phyloP scores from a whole-genome alignment of 2,329 filamentous ascomycete species.

The Paecilomyces niveus region DNA sequence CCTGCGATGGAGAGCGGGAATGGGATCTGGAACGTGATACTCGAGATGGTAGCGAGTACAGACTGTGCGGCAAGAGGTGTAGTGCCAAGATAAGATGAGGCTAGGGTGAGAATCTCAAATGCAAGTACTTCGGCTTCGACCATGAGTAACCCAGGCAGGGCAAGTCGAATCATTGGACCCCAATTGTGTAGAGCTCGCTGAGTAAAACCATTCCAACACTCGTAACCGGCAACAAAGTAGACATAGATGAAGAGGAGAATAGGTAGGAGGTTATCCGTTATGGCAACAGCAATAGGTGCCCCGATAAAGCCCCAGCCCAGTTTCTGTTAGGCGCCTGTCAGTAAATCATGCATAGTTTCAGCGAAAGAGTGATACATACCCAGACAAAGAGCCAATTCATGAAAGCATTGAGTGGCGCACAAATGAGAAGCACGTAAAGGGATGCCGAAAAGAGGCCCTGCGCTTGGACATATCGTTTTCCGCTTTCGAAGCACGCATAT shows the following conservation, averaged over 20 bases:
- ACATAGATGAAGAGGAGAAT: slow-evolving; percentile 68
- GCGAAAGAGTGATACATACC: slow-evolving; percentile 39
- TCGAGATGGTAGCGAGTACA: slow-evolving; percentile 69
- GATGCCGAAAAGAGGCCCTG: slow-evolving; percentile 80
- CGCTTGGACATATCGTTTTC: slow-evolving; percentile 82
- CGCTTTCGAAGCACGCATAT: slow-evolving; percentile 67
- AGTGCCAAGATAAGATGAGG: slow-evolving; percentile 69
- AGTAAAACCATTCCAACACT: slow-evolving; percentile 80
- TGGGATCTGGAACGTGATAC: slow-evolving; percentile 81
- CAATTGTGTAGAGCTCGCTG: slow-evolving; percentile 64
- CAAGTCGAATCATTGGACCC: slow-evolving; percentile 78
- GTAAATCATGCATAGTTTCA: not conserved
- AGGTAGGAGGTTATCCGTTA: slow-evolving; percentile 70
- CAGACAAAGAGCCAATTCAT: slow-evolving; percentile 79
- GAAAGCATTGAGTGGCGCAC: slow-evolving; percentile 71
- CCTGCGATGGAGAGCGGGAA: slow-evolving; percentile 86
- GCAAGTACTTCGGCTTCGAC: slow-evolving; percentile 88
- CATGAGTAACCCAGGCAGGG: slow-evolving; percentile 86
- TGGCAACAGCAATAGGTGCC: slow-evolving; percentile 67
- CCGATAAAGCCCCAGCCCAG: slow-evolving; percentile 65
- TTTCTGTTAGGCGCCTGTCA: slow-evolving; percentile 23
- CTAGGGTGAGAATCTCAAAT: slow-evolving; percentile 85
- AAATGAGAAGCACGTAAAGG: slow-evolving; percentile 75
- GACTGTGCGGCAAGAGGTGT: slow-evolving; percentile 81
- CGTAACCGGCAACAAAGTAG: slow-evolving; percentile 59